These are phyloP conservation scores for Fragilaria radians DNA, from an alignment of 108 stramenopile genomes.

Conservation along the genomic window DNA sequence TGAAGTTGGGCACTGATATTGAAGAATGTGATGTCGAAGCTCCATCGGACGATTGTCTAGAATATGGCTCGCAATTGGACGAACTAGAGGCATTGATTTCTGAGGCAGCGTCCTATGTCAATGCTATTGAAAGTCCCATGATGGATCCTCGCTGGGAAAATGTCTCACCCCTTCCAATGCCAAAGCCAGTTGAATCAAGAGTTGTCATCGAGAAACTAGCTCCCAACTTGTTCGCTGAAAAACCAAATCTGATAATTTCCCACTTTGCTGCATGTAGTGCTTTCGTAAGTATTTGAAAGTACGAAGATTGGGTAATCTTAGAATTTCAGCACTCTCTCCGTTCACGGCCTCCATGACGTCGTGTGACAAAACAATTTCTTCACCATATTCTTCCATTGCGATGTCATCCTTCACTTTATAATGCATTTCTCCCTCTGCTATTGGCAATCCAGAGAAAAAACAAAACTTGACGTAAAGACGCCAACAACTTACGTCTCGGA, in stretches of 20 bases:
- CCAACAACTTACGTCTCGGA: constrained; percentile 60
- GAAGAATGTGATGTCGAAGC: background rate
- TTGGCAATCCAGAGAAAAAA: constrained; percentile 81
- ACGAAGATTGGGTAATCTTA: constrained; percentile 71
- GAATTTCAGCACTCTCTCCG: constrained; percentile 58
- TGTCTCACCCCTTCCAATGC: constrained; percentile 3
- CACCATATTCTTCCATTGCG: constrained; percentile 20
- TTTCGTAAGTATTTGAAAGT: constrained; percentile 67
- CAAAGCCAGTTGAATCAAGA: no score
- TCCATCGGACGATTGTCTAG: background rate
- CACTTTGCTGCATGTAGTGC: constrained; percentile 75
- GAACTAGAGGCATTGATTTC: background rate
- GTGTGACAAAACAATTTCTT: constrained; percentile 64
- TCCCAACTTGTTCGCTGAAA: constrained; percentile 78
- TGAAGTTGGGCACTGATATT: background rate
- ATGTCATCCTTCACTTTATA: constrained; percentile 65
- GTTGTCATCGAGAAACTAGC: no score
- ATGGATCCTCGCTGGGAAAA: no score
- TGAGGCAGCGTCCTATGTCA: background rate
- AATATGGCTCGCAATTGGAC: background rate
- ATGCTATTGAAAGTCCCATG: background rate
- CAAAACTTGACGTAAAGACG: constrained; percentile 75
- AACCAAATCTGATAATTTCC: constrained; percentile 54
- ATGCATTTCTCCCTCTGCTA: constrained; percentile 85
- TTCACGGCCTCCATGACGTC: constrained; percentile 86